Evolutionary conservation across 805 yeast species (phyloP).

Genomic region (Torulaspora delbrueckii): DNA sequence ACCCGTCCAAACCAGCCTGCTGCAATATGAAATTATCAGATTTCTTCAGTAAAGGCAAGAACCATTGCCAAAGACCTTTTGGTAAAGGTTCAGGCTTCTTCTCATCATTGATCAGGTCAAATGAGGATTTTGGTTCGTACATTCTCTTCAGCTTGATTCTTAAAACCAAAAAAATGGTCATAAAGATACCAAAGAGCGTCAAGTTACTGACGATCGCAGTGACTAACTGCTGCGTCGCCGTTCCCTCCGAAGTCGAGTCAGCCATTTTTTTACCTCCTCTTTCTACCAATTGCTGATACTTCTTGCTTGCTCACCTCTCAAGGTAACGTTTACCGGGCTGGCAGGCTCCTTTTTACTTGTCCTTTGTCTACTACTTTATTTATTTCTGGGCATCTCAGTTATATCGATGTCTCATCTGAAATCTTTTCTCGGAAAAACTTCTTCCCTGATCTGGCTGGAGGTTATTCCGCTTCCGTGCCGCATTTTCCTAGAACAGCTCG

Average conservation of each 20-base stretch:
- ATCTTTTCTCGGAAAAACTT: neutral
- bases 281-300: neutral
- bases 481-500: neutral
- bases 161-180: slow-evolving; percentile 56
- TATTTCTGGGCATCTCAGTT: neutral
- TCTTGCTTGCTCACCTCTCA: neutral
- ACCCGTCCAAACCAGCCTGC: slow-evolving; percentile 93
- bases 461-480: neutral
- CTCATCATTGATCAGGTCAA: slow-evolving; percentile 52
- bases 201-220: slow-evolving; percentile 68
- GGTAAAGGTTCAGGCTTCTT: slow-evolving; percentile 73
- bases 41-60: slow-evolving; percentile 55
- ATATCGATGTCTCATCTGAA: neutral
- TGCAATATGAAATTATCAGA: slow-evolving; percentile 72
- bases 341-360: neutral
- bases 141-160: slow-evolving; percentile 68
- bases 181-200: slow-evolving; percentile 57
- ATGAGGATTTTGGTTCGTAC: slow-evolving; percentile 76
- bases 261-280: slow-evolving; percentile 1
- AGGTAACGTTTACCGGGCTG: neutral
- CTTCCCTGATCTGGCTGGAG: neutral
- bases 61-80: slow-evolving; percentile 65
- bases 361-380: neutral
- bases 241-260: slow-evolving; percentile 15
- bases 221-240: slow-evolving; percentile 72